Conservation (phyloP, 371 early-diverging fungal species). For the Mycotypha africana region DNA sequence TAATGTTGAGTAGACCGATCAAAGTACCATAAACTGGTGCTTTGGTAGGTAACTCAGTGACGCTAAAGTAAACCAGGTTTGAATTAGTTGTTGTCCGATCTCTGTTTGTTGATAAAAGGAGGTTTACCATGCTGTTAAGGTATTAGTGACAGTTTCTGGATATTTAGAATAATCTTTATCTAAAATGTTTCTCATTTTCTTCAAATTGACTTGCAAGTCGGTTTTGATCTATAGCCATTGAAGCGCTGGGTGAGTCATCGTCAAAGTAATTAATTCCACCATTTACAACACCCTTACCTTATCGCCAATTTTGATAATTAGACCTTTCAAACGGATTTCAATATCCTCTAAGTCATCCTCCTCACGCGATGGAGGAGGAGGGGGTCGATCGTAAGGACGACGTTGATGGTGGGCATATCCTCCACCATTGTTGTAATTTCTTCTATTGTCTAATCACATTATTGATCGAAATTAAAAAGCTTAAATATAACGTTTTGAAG, state of each 20-base stretch:
- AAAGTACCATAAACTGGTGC: constrained; percentile 74
- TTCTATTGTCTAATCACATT: constrained; percentile 12
- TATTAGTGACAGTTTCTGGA: constrained; percentile 56
- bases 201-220: constrained; percentile 57
- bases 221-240: constrained; percentile 51
- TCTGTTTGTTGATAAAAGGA: no score
- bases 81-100: no score
- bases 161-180: constrained; percentile 64
- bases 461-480: background rate
- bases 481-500: background rate
- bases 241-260: no score
- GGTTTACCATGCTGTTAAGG: constrained; percentile 58
- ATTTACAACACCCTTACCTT: constrained; percentile 54
- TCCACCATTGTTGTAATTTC: constrained; percentile 1
- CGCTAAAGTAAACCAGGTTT: constrained; percentile 43
- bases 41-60: constrained; percentile 75
- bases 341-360: constrained; percentile 62
- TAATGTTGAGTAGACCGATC: constrained; percentile 69
- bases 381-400: constrained; percentile 24
- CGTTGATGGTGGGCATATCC: constrained; percentile 18
- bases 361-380: constrained; percentile 12
- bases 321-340: constrained; percentile 61
- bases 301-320: constrained; percentile 77
- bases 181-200: constrained; percentile 65
- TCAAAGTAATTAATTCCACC: no score